Evolutionary conservation across 257 asterid genomes (phyloP), one percentile per base, ranked within the genome.

Genomic region (Solanum infundibuliforme): DNA sequence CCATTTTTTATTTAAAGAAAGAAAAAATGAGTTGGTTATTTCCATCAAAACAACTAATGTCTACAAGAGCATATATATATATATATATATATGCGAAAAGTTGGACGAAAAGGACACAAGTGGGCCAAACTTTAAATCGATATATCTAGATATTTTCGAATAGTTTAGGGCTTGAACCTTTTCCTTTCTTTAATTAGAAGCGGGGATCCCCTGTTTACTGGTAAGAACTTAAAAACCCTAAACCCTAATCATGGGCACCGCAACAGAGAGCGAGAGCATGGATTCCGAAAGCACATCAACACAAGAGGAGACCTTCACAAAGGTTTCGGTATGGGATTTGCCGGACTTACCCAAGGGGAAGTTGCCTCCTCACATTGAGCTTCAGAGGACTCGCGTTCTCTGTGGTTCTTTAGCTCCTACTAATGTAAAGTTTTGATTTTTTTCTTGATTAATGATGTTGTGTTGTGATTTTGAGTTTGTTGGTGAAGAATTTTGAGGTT

Each of bases 271-370:
- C 21, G 31, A 82, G 29, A 46, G 85, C 85, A 81, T 79, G 68
- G 39, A 79, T 29, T 12, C 62, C 62, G 60, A 77, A 13, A 27
- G 65, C 25, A 76, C 58, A 11, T 76, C 35, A 18, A 76, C 60
- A n/a, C 60, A 23, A 36, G 34, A n/a, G 48, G 82, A 74, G 48
- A 74, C 10, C 20, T 23, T 76, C n/a, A 43, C 55, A 89, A 94
- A 92, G 87, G 76, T 94, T 88, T 92, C 98, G 11, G 95, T 94
- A 48, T 96, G 98, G 98, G 98, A 97, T 82, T 91, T 97, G 89
- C 98, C 98, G 0, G 99, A 97, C 89, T 91, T 95, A 23, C 96
- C 98, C 12, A 84, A 88, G 82, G 99, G 99, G 36, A 75, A 68
- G 83, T 91, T 97, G 81, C 95, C 98, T 1, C 87, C 92, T 14